Evolutionary conservation across 495 filamentous ascomycete species (phyloP), one percentile per base, ranked within the genome.

Genomic region (Penicillium pancosmium): DNA sequence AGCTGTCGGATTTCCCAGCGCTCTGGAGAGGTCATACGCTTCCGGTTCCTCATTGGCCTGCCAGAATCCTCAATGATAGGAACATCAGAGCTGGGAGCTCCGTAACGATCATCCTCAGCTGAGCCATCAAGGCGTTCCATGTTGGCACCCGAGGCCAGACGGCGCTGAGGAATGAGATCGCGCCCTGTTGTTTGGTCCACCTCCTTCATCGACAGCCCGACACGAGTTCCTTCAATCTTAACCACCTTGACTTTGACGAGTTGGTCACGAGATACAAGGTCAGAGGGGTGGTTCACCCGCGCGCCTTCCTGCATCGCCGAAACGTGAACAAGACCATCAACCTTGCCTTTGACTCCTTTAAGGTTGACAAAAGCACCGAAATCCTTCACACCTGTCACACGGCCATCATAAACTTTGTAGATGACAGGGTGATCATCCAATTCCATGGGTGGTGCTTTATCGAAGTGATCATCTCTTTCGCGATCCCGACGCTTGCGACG

Each of bases 1-100:
- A 98, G 80, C 67, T 98, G 95, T 56, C 91, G 88, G 59, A 98
- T 97, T 70, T 98, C 94, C 92, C 93, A 98, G 62, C 94, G 79
- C 66, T 98, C 94, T 4, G 93, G 94, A 3, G 92, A 97, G 0
- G 93, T 97, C 86, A 98, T 84, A 50, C 95, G 83, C 74, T 98
- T 98, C 67, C 90, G 91, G 16, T 80, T 85, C 41, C 77, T 80
- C 70, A 79, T 82, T 0, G 75, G 74, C 27, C 73, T 82, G 13
- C 74, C 85, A 70, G 76, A 81, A 51, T 79, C 85, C 64, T 90
- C 89, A 44, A 91, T 81, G 53, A 91, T 81, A 2, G 88, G 86
- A 0, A 90, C 84, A 36, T 81, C 77, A 12, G 75, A 80, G 61
- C 67, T 81, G 41, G 82, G 71, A 53, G 70, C 80, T n/a, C 86